These are phyloP conservation scores for Rhizophora mangle DNA, from an alignment of 345 rosid species.

Conservation along the genomic window DNA sequence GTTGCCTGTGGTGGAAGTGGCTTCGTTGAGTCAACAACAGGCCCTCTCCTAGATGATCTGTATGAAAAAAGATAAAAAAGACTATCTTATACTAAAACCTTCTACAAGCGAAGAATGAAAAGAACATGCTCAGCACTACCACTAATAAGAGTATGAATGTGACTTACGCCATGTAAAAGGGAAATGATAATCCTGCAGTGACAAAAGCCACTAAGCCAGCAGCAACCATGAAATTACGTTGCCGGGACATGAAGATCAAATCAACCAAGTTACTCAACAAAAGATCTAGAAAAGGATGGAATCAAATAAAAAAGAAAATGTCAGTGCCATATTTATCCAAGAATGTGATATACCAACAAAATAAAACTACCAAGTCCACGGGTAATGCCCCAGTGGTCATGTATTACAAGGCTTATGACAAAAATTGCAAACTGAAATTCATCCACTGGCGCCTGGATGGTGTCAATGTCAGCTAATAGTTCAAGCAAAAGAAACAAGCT, in stretches of 20 bases:
- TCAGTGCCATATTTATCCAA: not conserved
- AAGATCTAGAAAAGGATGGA: not conserved
- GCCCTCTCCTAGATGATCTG: slow-evolving; percentile 39
- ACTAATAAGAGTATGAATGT: not conserved
- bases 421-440: too few relatives aligned
- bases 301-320: not conserved
- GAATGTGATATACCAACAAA: too few relatives aligned
- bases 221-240: slow-evolving; percentile 68
- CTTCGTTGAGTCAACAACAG: slow-evolving; percentile 81
- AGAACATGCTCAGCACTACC: not conserved
- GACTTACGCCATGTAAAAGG: slow-evolving; percentile 89
- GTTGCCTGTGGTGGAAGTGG: slow-evolving; percentile 93
- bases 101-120: not conserved
- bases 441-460: too few relatives aligned
- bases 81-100: not conserved
- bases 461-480: too few relatives aligned
- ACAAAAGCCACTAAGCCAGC: slow-evolving; percentile 76
- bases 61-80: not conserved
- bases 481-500: too few relatives aligned
- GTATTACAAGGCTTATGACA: too few relatives aligned
- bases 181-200: slow-evolving; percentile 77
- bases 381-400: too few relatives aligned
- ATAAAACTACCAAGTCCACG: too few relatives aligned
- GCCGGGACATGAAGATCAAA: slow-evolving; percentile 40
- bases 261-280: not conserved